Percentiles rank a stretch among this genome's conserved stretches.
phyloP scores from a whole-genome alignment of 75 land plant genomes.

The Pinus tabuliformis region DNA sequence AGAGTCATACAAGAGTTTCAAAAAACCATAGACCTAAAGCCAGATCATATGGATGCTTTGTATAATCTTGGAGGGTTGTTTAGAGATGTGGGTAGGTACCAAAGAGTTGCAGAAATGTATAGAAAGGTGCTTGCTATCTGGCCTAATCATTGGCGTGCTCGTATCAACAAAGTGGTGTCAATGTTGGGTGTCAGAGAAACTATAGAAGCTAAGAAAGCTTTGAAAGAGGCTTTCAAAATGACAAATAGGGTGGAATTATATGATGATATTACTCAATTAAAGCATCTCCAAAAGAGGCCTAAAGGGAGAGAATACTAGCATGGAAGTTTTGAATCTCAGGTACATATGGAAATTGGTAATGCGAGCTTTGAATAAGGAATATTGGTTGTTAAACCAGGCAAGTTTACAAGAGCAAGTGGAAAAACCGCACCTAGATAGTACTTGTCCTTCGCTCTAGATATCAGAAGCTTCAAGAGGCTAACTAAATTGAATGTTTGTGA shows the following conservation, averaged over 20 bases:
- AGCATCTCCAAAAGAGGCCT: too few relatives aligned
- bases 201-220: slow-evolving; percentile 84
- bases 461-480: slow-evolving; percentile 76
- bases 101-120: background rate
- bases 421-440: slow-evolving; percentile 66
- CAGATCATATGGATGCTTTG: too few relatives aligned
- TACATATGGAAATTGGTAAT: slow-evolving; percentile 12
- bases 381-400: slow-evolving; percentile 46
- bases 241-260: slow-evolving; percentile 84
- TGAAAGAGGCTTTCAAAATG: slow-evolving; percentile 95
- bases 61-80: too few relatives aligned
- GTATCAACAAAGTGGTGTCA: slow-evolving; percentile 84
- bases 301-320: background rate
- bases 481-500: slow-evolving; percentile 68
- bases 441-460: slow-evolving; percentile 61
- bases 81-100: too few relatives aligned
- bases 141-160: slow-evolving; percentile 89
- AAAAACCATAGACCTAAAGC: too few relatives aligned
- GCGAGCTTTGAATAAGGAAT: slow-evolving; percentile 14
- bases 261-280: slow-evolving; percentile 60
- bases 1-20: too few relatives aligned
- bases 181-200: slow-evolving; percentile 87
- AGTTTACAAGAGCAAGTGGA: slow-evolving; percentile 53
- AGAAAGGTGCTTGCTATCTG: slow-evolving; percentile 58
- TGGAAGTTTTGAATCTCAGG: slow-evolving; percentile 11